A percentile compares a stretch with the other conserved stretches of the same genome.
Conservation (phyloP, 2,329 filamentous ascomycete species). For the Fusarium aywerte region DNA sequence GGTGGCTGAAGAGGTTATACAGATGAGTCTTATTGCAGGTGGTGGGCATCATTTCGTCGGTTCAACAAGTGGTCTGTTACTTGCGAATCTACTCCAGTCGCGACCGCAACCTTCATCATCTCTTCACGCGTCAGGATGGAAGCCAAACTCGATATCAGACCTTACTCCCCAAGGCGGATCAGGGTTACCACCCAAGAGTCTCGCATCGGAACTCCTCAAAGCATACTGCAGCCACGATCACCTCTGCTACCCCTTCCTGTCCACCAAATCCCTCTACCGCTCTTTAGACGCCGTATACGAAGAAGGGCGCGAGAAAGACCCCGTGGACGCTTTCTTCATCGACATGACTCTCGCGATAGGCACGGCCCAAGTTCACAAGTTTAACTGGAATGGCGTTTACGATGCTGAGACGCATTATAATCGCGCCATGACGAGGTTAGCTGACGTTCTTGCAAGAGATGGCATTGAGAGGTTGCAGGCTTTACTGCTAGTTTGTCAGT, state of each 20-base stretch:
- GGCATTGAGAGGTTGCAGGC: conserved; percentile 55
- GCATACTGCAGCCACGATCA: conserved; percentile 58
- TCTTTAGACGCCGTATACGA: conserved; percentile 49
- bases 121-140: conserved; percentile 25
- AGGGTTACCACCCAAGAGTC: conserved; percentile 49
- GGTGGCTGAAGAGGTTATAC: conserved; percentile 55
- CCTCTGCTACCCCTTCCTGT: conserved; percentile 56
- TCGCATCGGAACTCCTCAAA: conserved; percentile 52
- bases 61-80: conserved; percentile 54
- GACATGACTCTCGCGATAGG: conserved; percentile 58
- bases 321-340: conserved; percentile 54
- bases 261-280: conserved; percentile 44
- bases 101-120: conserved; percentile 26
- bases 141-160: conserved; percentile 19
- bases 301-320: conserved; percentile 32
- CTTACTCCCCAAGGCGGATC: conserved; percentile 19
- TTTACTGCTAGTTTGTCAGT: conserved; percentile 56
- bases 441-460: conserved; percentile 51
- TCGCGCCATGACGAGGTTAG: conserved; percentile 52
- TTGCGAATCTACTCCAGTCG: conserved; percentile 54
- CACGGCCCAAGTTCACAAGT: conserved; percentile 56
- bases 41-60: conserved; percentile 57
- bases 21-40: conserved; percentile 55
- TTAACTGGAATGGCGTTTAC: conserved; percentile 56
- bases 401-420: conserved; percentile 56